Evolutionary conservation across 768 basidiomycete genomes (phyloP), one percentile per base, ranked within the genome.

Genomic region (Tricholoma matsutake): DNA sequence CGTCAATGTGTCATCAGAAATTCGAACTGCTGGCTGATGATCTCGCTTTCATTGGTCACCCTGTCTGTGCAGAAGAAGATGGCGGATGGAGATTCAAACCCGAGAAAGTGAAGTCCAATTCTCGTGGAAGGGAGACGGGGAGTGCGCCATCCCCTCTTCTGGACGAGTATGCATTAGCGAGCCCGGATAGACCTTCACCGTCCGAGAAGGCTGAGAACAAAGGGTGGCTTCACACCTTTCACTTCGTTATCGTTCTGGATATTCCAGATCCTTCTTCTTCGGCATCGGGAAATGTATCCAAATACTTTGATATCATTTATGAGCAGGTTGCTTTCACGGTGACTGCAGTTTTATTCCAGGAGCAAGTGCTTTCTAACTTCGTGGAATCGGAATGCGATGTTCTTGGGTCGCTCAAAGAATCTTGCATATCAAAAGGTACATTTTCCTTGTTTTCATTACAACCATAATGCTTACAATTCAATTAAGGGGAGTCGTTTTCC

Each of bases 11-110:
- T 67, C 94, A 99, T 73, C 92, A 94, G 72, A 93, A 93, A 68
- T 98, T 97, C 69, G 94, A 96, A 71, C 83, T 99, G 31, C 75
- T 92, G 41, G 89, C 97, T 25, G 95, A 98, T 70, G 89, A 95
- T 67, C 80, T 98, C 25, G 92, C 87, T 5, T 98, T 98, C 72
- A 81, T 98, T 47, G 97, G 97, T 0, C 96, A 98, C 72, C 97
- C 96, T 1, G 94, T 98, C 2, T 91, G 89, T 69, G 84, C 84
- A 10, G 89, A 91, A 56, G 68, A 78, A 29, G 87, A 89, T 65
- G 91, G 89, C 1, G 78, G 69, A 13, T 95, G 95, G 94, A 78
- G 79, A 41, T 92, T 92, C 71, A 85, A 82, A 68, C 77, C 78
- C n/a, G 88, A 89, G 66, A 86, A 82, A 64, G 64, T 69, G 55